phyloP scores from a whole-genome alignment of 257 asterid species.

The Fraxinus americana region DNA sequence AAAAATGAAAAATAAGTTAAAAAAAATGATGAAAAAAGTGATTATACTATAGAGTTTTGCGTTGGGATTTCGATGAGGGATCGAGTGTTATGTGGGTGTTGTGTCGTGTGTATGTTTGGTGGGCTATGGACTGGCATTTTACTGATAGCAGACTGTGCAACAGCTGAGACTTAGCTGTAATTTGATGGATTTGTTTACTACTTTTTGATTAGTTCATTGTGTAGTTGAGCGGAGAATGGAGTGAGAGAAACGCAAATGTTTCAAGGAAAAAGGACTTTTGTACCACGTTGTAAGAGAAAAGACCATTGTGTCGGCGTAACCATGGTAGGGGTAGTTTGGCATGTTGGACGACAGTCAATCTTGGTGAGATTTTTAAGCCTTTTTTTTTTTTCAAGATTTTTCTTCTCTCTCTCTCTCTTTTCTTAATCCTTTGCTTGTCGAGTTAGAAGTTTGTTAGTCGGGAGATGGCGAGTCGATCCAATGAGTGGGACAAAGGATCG shows the following conservation, averaged over 20 bases:
- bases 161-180: slow-evolving; percentile 38
- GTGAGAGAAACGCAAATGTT: slow-evolving; percentile 24
- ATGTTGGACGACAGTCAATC: neutral
- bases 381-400: neutral
- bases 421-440: neutral
- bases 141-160: slow-evolving; percentile 18
- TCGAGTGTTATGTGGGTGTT: slow-evolving; percentile 13
- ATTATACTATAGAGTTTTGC: slow-evolving; percentile 3
- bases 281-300: slow-evolving; percentile 12
- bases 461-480: too few relatives aligned
- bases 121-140: slow-evolving; percentile 26
- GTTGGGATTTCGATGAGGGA: slow-evolving; percentile 31
- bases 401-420: neutral
- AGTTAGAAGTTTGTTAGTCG: too few relatives aligned
- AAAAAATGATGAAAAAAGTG: too few relatives aligned
- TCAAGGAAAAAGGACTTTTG: neutral
- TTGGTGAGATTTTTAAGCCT: neutral
- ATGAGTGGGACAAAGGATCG: too few relatives aligned
- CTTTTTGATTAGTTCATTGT: slow-evolving; percentile 7
- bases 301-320: slow-evolving; percentile 10
- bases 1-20: too few relatives aligned
- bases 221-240: slow-evolving; percentile 19
- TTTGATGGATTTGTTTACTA: slow-evolving; percentile 19
- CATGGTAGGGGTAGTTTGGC: neutral
- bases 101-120: neutral